Evolutionary conservation across 2,329 filamentous ascomycete genomes (phyloP).

Genomic region (Alternaria burnsii): DNA sequence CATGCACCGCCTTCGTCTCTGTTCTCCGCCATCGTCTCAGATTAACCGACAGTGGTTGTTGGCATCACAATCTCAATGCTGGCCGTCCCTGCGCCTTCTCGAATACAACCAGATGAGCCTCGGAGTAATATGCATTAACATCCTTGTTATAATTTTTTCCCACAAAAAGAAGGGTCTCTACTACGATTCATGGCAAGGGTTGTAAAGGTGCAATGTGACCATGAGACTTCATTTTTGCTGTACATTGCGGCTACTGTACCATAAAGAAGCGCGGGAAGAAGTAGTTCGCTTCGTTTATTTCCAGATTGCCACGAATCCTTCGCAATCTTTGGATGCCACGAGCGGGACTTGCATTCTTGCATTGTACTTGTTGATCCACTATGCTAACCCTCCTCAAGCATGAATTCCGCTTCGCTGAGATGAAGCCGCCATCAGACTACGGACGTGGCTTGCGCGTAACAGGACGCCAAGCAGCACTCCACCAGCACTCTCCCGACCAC

Average conservation of each 20-base stretch:
- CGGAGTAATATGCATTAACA: constrained; percentile 11
- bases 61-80: constrained; percentile 13
- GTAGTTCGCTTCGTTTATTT: constrained; percentile 2
- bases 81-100: constrained; percentile 18
- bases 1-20: constrained; percentile 6
- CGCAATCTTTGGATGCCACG: constrained; percentile 10
- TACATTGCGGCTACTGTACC: neutral
- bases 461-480: constrained; percentile 25
- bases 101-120: constrained; percentile 27
- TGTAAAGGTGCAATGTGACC: neutral
- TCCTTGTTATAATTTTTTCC: neutral
- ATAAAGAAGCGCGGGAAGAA: neutral
- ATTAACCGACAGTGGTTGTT: constrained; percentile 16
- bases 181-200: constrained; percentile 4
- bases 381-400: constrained; percentile 18
- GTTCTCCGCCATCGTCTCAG: constrained; percentile 34
- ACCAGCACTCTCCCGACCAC: constrained; percentile 20
- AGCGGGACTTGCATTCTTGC: constrained; percentile 5
- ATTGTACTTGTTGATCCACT: constrained; percentile 12
- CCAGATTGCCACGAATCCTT: constrained; percentile 4
- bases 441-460: constrained; percentile 18
- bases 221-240: neutral
- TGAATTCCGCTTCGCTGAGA: constrained; percentile 21
- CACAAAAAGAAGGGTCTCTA: constrained; percentile 7
- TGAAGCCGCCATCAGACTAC: constrained; percentile 8